phyloP scores from a whole-genome alignment of 768 basidiomycete genomes.

The Boletus reticulatus region DNA sequence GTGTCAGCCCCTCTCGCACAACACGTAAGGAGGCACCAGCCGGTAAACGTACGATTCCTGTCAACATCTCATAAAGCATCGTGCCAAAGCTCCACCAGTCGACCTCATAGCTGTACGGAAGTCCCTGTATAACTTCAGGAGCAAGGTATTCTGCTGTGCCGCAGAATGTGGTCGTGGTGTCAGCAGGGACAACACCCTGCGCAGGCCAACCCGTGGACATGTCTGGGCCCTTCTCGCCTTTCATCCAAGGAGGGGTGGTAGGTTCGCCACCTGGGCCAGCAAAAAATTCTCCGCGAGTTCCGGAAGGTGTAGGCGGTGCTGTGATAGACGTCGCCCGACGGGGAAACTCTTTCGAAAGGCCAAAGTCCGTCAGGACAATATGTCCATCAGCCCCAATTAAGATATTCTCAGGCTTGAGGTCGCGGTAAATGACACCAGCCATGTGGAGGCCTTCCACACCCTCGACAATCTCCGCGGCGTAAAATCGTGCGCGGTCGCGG shows the following conservation, averaged over 20 bases:
- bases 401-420: constrained; percentile 96
- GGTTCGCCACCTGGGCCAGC: constrained; percentile 42
- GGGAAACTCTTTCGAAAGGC: constrained; percentile 89
- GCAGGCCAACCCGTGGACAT: constrained; percentile 57
- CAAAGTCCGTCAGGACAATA: constrained; percentile 97
- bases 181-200: constrained; percentile 45
- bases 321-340: constrained; percentile 45
- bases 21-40: constrained; percentile 10
- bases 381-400: constrained; percentile 93
- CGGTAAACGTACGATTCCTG: constrained; percentile 69
- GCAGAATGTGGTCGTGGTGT: constrained; percentile 85
- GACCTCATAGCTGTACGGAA: constrained; percentile 89
- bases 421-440: constrained; percentile 95
- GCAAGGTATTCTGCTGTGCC: constrained; percentile 97
- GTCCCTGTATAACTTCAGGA: constrained; percentile 92
- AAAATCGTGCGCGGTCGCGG: constrained; percentile 92
- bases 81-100: constrained; percentile 99
- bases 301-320: constrained; percentile 58
- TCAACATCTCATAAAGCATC: constrained; percentile 97
- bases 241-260: constrained; percentile 77
- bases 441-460: constrained; percentile 93
- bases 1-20: constrained; percentile 15
- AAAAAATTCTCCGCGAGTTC: constrained; percentile 51
- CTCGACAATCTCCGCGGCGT: constrained; percentile 95
- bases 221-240: constrained; percentile 54